A percentile compares a stretch with the other conserved stretches of the same genome.
Evolutionary conservation across 2,329 filamentous ascomycete species (phyloP).

Genomic region (Beauveria asiatica): DNA sequence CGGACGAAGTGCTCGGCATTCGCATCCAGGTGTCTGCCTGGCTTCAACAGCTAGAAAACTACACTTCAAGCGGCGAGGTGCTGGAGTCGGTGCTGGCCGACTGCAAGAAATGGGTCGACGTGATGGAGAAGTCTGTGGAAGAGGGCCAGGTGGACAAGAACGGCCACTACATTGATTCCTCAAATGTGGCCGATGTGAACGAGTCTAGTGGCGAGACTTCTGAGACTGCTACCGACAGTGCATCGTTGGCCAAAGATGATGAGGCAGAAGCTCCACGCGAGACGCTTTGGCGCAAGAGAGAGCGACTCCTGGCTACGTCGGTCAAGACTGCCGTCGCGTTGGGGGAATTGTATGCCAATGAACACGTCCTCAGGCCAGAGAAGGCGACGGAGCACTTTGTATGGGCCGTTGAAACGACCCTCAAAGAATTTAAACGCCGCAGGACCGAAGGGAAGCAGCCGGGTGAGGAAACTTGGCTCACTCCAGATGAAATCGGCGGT

Average conservation of each 20-base stretch:
- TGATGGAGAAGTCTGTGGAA: conserved; percentile 41
- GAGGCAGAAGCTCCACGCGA: conserved; percentile 26
- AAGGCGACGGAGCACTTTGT: conserved; percentile 64
- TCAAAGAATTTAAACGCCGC: conserved; percentile 66
- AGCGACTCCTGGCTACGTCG: conserved; percentile 62
- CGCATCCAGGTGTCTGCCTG: conserved; percentile 73
- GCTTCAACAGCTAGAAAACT: conserved; percentile 68
- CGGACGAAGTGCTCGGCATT: conserved; percentile 83
- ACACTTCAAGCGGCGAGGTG: conserved; percentile 63
- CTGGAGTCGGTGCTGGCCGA: conserved; percentile 69
- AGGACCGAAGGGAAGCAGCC: conserved; percentile 58
- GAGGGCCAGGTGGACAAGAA: conserved; percentile 37
- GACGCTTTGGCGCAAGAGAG: conserved; percentile 49
- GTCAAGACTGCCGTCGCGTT: conserved; percentile 76
- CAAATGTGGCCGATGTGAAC: neutral
- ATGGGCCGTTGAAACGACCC: conserved; percentile 71
- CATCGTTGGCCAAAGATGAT: neutral
- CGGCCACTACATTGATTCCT: conserved; percentile 24
- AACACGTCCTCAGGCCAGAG: conserved; percentile 65
- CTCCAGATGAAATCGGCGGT: conserved; percentile 61
- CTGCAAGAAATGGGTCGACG: conserved; percentile 51
- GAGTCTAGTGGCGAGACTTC: neutral
- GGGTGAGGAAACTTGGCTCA: conserved; percentile 64
- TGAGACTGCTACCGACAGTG: neutral
- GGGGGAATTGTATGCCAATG: conserved; percentile 70